Conservation (phyloP, 2,329 filamentous ascomycete genomes). For the Monosporascus sp. region DNA sequence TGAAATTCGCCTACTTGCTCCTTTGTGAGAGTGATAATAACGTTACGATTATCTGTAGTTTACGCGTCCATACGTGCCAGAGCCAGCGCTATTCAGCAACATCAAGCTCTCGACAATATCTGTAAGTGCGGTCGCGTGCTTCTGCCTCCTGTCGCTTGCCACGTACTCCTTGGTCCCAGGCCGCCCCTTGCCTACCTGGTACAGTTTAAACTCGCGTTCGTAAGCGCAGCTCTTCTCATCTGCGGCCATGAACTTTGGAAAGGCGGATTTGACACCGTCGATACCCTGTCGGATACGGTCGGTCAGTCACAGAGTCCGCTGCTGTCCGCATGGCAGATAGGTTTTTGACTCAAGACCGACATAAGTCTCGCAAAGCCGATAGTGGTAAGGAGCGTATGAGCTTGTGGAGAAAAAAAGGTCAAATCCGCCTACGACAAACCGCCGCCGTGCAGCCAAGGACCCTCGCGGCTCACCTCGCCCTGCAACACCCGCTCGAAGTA, state of each 20-base stretch:
- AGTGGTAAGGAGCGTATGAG: not conserved
- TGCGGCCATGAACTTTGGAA: conserved; percentile 59
- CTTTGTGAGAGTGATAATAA: too few species aligned
- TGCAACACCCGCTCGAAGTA: conserved; percentile 65
- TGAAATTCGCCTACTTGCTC: too few species aligned
- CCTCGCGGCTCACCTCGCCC: conserved; percentile 49
- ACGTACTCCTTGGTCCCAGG: conserved; percentile 65
- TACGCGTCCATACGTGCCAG: too few species aligned
- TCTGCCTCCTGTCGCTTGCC: conserved; percentile 54
- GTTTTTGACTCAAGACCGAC: too few species aligned
- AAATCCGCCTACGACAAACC: conserved; percentile 68
- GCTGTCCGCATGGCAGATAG: not conserved
- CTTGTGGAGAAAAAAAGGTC: conserved; percentile 63
- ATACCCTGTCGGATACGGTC: conserved; percentile 34
- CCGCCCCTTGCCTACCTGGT: conserved; percentile 57
- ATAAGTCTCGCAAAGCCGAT: too few species aligned
- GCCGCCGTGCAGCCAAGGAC: conserved; percentile 59
- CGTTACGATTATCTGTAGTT: too few species aligned
- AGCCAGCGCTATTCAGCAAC: too few species aligned
- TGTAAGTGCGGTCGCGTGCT: conserved; percentile 64
- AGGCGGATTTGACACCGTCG: conserved; percentile 59
- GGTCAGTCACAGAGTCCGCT: not conserved
- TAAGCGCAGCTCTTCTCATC: conserved; percentile 53
- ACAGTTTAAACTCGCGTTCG: conserved; percentile 56
- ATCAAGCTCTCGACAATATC: conserved; percentile 70